Conservation (phyloP, 305 asterid genomes). For the Coffea humblotiana region DNA sequence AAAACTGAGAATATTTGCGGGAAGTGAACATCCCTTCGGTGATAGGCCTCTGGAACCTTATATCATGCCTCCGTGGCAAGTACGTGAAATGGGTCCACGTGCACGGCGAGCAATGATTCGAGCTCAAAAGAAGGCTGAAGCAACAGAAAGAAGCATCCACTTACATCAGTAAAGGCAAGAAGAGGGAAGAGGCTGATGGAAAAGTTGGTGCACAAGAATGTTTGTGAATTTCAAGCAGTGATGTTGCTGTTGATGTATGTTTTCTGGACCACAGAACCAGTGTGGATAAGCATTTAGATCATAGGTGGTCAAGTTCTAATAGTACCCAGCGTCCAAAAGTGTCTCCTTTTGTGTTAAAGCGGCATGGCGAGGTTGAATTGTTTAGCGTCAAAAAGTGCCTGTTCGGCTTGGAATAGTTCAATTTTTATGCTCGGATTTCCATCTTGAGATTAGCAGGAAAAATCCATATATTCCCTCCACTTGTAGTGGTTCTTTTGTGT, state of each 20-base stretch:
- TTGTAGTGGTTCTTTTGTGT: background rate
- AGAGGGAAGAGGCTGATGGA: conserved; percentile 41
- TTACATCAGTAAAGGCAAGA: conserved; percentile 57
- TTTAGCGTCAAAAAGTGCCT: background rate
- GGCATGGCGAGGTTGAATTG: no score
- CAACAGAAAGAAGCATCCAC: conserved; percentile 51
- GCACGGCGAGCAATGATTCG: conserved; percentile 84
- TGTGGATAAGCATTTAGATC: background rate
- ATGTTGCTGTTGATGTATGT: conserved; percentile 8
- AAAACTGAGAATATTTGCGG: conserved; percentile 85
- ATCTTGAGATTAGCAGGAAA: background rate
- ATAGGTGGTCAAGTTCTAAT: background rate
- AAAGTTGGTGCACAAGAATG: conserved; percentile 39
- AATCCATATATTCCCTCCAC: background rate
- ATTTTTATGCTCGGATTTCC: background rate
- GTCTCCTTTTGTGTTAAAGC: background rate
- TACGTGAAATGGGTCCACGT: conserved; percentile 91
- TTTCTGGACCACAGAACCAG: background rate
- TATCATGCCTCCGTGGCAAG: conserved; percentile 82
- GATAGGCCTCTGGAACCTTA: conserved; percentile 72
- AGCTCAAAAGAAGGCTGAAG: conserved; percentile 88
- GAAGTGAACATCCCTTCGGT: conserved; percentile 79
- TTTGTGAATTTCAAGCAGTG: background rate
- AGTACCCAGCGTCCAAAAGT: background rate
- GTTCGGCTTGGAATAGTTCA: background rate